A percentile compares a stretch with the other conserved stretches of the same genome.
These are phyloP conservation scores for Lactarius indigo DNA, from an alignment of 768 basidiomycete species.

Conservation along the genomic window DNA sequence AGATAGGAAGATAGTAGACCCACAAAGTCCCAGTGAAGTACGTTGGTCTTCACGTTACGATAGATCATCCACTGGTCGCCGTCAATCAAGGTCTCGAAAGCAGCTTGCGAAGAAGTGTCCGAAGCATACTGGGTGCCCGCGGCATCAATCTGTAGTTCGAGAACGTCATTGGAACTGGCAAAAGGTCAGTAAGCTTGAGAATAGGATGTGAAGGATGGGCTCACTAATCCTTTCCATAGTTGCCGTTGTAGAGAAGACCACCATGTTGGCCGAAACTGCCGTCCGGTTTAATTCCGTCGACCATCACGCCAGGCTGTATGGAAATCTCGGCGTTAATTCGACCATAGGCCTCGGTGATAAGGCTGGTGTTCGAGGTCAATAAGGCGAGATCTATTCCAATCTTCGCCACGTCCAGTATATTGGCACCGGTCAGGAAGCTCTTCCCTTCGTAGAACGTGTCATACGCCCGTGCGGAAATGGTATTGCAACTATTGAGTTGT, in stretches of 20 bases:
- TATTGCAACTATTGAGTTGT: slow-evolving; percentile 18
- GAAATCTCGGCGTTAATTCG: slow-evolving; percentile 51
- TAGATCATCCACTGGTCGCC: slow-evolving; percentile 72
- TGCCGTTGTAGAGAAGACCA: slow-evolving; percentile 63
- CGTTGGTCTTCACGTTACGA: slow-evolving; percentile 50
- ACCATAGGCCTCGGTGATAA: slow-evolving; percentile 48
- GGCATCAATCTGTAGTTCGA: slow-evolving; percentile 58
- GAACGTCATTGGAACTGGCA: slow-evolving; percentile 55
- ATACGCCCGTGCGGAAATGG: slow-evolving; percentile 22
- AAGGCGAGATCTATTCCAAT: slow-evolving; percentile 29
- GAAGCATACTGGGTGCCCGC: slow-evolving; percentile 57
- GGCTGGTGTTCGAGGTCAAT: slow-evolving; percentile 35
- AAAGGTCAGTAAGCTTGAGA: background rate
- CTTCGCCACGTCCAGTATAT: slow-evolving; percentile 59
- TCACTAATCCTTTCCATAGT: slow-evolving; percentile 56
- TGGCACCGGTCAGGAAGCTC: slow-evolving; percentile 58
- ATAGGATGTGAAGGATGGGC: slow-evolving; percentile 16
- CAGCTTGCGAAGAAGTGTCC: slow-evolving; percentile 36
- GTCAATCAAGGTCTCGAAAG: slow-evolving; percentile 54
- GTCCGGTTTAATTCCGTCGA: slow-evolving; percentile 57
- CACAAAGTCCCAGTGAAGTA: slow-evolving; percentile 72
- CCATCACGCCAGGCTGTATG: slow-evolving; percentile 43
- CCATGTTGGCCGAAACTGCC: slow-evolving; percentile 49
- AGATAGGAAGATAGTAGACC: slow-evolving; percentile 26
- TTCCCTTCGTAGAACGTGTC: slow-evolving; percentile 24